phyloP scores from a whole-genome alignment of 805 yeast genomes.

The Saccharomyces eubayanus region DNA sequence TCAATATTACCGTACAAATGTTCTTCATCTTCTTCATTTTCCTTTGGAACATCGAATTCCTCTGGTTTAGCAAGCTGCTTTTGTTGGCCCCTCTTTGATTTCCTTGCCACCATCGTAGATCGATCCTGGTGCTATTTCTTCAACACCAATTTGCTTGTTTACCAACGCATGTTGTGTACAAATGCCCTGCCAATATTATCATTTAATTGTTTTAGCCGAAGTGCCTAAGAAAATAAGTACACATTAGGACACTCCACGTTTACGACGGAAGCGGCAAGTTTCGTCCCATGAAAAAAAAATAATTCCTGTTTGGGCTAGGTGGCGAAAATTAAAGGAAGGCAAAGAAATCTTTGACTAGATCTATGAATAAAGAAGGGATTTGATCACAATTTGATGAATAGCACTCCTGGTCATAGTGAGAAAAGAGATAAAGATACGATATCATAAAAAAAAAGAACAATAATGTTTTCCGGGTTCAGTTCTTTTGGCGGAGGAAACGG shows the following conservation, averaged over 20 bases:
- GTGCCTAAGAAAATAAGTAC: not conserved
- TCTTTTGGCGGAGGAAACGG: slow-evolving; percentile 17
- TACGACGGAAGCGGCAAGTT: not conserved
- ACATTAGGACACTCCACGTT: not conserved
- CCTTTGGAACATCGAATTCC: not conserved
- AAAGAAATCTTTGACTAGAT: not conserved
- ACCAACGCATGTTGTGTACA: not conserved
- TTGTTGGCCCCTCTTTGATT: not conserved
- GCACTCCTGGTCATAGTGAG: not conserved
- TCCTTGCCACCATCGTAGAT: not conserved
- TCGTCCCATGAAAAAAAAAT: not conserved
- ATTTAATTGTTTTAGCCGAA: not conserved
- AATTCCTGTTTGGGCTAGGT: not conserved
- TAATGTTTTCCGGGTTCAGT: slow-evolving; percentile 35
- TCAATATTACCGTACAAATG: slow-evolving; percentile 28
- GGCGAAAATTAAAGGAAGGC: not conserved
- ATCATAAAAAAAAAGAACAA: not conserved
- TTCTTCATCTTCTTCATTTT: slow-evolving; percentile 21
- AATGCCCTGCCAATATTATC: not conserved
- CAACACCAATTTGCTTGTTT: not conserved
- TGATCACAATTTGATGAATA: not conserved
- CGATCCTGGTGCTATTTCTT: not conserved
- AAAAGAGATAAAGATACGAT: not conserved
- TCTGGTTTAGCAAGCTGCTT: not conserved
- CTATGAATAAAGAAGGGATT: not conserved